phyloP scores from a whole-genome alignment of 306 rosid genomes.

The Castanea sativa region DNA sequence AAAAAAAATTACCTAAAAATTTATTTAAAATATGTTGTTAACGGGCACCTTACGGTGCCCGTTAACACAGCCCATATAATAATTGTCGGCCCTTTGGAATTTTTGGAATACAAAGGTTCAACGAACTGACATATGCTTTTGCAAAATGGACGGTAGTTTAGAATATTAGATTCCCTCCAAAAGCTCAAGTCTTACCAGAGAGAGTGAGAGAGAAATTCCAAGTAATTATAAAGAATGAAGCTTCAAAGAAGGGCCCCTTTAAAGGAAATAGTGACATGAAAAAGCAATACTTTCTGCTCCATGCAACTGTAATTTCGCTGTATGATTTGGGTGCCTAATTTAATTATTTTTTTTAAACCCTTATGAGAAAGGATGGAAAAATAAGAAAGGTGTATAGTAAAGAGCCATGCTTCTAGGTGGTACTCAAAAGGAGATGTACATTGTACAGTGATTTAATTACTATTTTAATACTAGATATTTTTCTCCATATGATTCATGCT shows the following conservation, averaged over 20 bases:
- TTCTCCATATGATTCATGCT: background rate
- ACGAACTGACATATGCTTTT: constrained; percentile 22
- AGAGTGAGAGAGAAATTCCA: too few species aligned
- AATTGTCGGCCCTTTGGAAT: constrained; percentile 17
- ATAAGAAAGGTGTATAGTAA: background rate
- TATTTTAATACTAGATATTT: background rate
- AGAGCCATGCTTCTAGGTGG: background rate
- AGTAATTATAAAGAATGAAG: background rate
- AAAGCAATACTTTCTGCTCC: background rate
- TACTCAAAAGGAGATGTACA: background rate
- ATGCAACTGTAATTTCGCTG: background rate
- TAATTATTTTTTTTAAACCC: background rate
- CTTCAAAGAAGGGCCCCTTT: background rate
- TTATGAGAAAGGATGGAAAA: background rate
- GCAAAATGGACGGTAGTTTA: constrained; percentile 9
- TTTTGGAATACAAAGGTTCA: constrained; percentile 12
- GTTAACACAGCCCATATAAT: background rate
- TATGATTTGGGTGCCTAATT: background rate
- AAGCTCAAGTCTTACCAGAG: constrained; percentile 6
- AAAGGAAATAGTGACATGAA: background rate
- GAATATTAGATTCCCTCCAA: constrained; percentile 11
- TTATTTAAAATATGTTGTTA: too few species aligned
- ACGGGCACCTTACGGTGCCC: too few species aligned
- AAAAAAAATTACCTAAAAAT: too few species aligned
- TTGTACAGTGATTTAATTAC: background rate